Evolutionary conservation across 2,329 filamentous ascomycete genomes (phyloP).

Genomic region (Calonectria ilicicola): DNA sequence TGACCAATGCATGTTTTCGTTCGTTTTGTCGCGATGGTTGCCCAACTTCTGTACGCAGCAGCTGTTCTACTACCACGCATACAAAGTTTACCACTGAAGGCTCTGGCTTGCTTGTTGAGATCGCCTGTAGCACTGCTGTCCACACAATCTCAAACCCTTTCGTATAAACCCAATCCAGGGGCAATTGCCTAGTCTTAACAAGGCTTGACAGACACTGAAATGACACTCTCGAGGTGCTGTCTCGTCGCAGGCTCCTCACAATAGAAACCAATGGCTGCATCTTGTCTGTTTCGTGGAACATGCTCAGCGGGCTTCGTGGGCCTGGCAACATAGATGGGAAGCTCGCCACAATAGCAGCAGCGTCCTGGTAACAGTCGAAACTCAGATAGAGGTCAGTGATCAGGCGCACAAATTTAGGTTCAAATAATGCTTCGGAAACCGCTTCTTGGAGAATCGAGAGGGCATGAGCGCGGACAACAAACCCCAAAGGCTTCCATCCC

Average conservation of each 20-base stretch:
- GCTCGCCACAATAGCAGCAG: slow-evolving; percentile 38
- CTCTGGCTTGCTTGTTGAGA: slow-evolving; percentile 35
- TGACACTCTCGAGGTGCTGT: slow-evolving; percentile 19
- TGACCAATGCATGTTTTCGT: slow-evolving; percentile 44
- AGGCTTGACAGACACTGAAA: slow-evolving; percentile 41
- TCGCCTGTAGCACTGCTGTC: slow-evolving; percentile 39
- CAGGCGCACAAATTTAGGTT: slow-evolving; percentile 41
- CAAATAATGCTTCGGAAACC: slow-evolving; percentile 47
- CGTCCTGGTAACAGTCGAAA: slow-evolving; percentile 44
- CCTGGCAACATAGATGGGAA: slow-evolving; percentile 27
- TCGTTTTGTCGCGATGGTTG: slow-evolving; percentile 9
- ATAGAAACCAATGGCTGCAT: slow-evolving; percentile 39
- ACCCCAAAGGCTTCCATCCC: slow-evolving; percentile 50
- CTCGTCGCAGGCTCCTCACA: slow-evolving; percentile 24
- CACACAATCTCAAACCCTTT: slow-evolving; percentile 41
- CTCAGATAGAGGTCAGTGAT: slow-evolving; percentile 46
- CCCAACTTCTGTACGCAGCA: slow-evolving; percentile 19
- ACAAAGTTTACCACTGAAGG: slow-evolving; percentile 40
- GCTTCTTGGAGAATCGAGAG: slow-evolving; percentile 44
- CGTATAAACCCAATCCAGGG: slow-evolving; percentile 40
- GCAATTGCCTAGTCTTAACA: slow-evolving; percentile 32
- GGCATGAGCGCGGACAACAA: slow-evolving; percentile 49
- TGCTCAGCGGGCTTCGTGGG: slow-evolving; percentile 29
- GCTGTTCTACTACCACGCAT: slow-evolving; percentile 36
- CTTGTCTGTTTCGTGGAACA: slow-evolving; percentile 29